Percentiles rank a stretch among this genome's conserved stretches.
phyloP scores from a whole-genome alignment of 2,329 filamentous ascomycete genomes.

The Beauveria scarabaeidicola region DNA sequence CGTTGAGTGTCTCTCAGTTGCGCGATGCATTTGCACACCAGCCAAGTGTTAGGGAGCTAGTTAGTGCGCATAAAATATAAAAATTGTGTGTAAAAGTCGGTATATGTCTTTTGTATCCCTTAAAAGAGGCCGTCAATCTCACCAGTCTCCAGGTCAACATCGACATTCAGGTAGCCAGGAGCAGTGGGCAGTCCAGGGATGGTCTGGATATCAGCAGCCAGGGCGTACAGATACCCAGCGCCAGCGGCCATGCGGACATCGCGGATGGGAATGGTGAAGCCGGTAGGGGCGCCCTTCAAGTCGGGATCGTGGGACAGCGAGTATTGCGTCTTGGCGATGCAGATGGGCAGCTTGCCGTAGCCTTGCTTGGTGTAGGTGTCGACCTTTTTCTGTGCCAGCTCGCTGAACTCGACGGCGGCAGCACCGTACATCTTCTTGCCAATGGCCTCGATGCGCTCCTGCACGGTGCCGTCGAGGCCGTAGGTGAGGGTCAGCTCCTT shows the following conservation, averaged over 20 bases:
- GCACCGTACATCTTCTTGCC: constrained; percentile 93
- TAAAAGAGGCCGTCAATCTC: constrained; percentile 66
- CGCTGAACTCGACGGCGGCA: constrained; percentile 80
- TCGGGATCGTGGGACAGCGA: constrained; percentile 87
- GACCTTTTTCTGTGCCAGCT: constrained; percentile 91
- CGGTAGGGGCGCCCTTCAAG: constrained; percentile 88
- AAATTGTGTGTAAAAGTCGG: not conserved
- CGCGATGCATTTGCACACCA: not conserved
- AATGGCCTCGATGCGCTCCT: constrained; percentile 86
- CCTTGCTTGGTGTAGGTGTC: constrained; percentile 91
- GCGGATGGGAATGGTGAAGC: constrained; percentile 88
- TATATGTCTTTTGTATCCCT: not conserved
- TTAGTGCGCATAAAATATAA: not conserved
- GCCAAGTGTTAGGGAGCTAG: not conserved
- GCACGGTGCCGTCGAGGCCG: constrained; percentile 65
- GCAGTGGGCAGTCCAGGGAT: constrained; percentile 93
- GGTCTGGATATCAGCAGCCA: constrained; percentile 96
- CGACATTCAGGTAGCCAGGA: constrained; percentile 90
- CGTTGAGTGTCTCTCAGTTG: not conserved
- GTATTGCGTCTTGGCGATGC: constrained; percentile 97
- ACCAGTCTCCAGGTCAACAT: constrained; percentile 72
- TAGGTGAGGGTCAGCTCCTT: constrained; percentile 89
- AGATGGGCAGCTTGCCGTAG: constrained; percentile 87
- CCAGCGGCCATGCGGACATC: constrained; percentile 92
- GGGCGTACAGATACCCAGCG: constrained; percentile 80